phyloP scores from a whole-genome alignment of 345 rosid genomes.

The Pistacia integerrima region DNA sequence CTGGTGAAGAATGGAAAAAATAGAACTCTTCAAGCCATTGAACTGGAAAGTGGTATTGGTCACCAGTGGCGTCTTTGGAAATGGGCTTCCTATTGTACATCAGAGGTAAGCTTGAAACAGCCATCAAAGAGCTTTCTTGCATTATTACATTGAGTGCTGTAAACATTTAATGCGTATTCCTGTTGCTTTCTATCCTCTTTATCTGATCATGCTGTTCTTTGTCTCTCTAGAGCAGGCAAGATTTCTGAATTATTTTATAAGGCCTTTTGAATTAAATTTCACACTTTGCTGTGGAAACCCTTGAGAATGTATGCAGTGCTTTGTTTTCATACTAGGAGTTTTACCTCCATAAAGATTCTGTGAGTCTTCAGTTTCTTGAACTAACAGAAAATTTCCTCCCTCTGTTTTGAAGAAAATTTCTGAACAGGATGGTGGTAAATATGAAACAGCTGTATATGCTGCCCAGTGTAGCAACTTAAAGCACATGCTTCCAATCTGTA shows the following conservation, averaged over 20 bases:
- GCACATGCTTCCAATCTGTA: conserved; percentile 84
- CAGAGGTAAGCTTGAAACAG: conserved; percentile 58
- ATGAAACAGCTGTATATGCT: conserved; percentile 89
- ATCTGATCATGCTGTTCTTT: background rate
- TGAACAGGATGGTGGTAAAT: conserved; percentile 83
- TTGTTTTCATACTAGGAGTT: background rate
- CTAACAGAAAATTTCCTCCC: conserved; percentile 20
- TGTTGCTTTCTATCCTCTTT: background rate
- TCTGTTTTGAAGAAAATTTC: conserved; percentile 70
- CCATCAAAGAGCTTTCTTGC: background rate
- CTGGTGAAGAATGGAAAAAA: conserved; percentile 76
- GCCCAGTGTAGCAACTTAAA: conserved; percentile 84
- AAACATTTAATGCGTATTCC: background rate
- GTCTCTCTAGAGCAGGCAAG: background rate
- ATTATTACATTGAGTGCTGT: background rate
- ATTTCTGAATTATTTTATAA: conserved; percentile 5
- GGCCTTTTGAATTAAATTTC: conserved; percentile 6
- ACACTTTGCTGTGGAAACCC: conserved; percentile 7
- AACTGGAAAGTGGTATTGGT: conserved; percentile 90
- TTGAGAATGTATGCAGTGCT: background rate
- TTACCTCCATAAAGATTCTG: background rate
- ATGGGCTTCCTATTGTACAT: conserved; percentile 95
- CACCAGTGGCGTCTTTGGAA: conserved; percentile 91
- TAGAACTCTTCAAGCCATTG: conserved; percentile 85
- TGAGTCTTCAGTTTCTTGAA: background rate